Conservation (phyloP, 2,329 filamentous ascomycete genomes). For the Penicillium sp. region DNA sequence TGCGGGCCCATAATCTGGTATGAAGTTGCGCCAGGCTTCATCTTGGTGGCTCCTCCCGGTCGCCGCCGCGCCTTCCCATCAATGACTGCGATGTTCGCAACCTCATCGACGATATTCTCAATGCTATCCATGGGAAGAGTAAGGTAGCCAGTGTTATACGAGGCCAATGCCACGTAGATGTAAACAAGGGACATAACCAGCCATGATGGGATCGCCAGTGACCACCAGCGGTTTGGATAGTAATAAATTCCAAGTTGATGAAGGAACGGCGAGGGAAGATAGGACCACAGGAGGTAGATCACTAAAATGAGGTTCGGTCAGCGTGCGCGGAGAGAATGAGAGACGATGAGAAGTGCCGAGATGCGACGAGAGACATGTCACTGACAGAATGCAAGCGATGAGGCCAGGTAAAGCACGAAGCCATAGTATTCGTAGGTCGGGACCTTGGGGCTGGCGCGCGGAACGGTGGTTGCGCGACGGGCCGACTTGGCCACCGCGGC, state of each 20-base stretch:
- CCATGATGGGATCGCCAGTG: slow-evolving; percentile 84
- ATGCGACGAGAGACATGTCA: slow-evolving; percentile 36
- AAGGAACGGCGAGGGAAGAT: slow-evolving; percentile 85
- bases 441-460: slow-evolving; percentile 83
- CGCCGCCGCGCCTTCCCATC: slow-evolving; percentile 65
- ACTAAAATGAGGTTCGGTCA: slow-evolving; percentile 32
- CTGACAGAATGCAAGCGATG: slow-evolving; percentile 72
- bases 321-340: neutral
- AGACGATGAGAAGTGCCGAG: too few relatives aligned
- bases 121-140: slow-evolving; percentile 75
- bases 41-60: slow-evolving; percentile 43
- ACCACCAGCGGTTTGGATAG: slow-evolving; percentile 98
- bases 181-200: slow-evolving; percentile 84
- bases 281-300: slow-evolving; percentile 75
- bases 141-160: slow-evolving; percentile 85
- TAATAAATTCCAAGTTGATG: slow-evolving; percentile 93
- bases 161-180: slow-evolving; percentile 88
- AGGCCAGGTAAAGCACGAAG: slow-evolving; percentile 93
- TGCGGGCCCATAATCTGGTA: slow-evolving; percentile 44
- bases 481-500: slow-evolving; percentile 60
- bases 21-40: slow-evolving; percentile 42
- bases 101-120: slow-evolving; percentile 89
- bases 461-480: slow-evolving; percentile 62
- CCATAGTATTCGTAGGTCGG: slow-evolving; percentile 99
- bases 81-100: slow-evolving; percentile 78